A percentile compares a stretch with the other conserved stretches of the same genome.
phyloP scores from a whole-genome alignment of 306 rosid genomes.

The Luffa acutangula region DNA sequence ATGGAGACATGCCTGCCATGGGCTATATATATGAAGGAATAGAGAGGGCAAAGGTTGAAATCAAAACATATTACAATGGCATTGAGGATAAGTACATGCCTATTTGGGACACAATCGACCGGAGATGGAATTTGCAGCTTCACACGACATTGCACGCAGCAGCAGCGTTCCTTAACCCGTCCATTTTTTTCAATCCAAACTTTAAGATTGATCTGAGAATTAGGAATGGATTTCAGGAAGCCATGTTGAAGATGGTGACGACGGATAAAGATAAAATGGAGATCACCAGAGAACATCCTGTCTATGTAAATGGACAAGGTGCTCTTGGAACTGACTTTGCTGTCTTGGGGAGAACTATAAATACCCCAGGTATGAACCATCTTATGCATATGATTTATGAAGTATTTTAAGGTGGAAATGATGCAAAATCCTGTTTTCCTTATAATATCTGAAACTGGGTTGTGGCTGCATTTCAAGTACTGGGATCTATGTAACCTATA shows the following conservation, averaged over 20 bases:
- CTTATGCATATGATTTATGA: neutral
- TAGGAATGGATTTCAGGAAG: slow-evolving; percentile 63
- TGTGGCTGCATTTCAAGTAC: neutral
- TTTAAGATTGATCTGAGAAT: slow-evolving; percentile 39
- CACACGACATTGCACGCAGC: slow-evolving; percentile 55
- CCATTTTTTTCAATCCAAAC: slow-evolving; percentile 34
- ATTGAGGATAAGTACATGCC: slow-evolving; percentile 44
- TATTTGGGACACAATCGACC: slow-evolving; percentile 43
- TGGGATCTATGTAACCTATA: neutral
- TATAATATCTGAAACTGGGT: neutral
- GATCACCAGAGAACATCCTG: slow-evolving; percentile 48
- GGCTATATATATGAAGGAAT: slow-evolving; percentile 54
- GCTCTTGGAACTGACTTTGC: slow-evolving; percentile 69
- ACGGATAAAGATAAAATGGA: slow-evolving; percentile 38
- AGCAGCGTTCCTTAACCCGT: slow-evolving; percentile 69
- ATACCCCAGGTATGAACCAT: slow-evolving; percentile 47
- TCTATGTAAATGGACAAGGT: slow-evolving; percentile 51
- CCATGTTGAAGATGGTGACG: slow-evolving; percentile 39
- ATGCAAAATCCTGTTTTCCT: neutral
- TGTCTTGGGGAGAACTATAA: slow-evolving; percentile 50
- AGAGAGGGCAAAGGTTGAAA: slow-evolving; percentile 43
- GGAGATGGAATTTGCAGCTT: slow-evolving; percentile 54
- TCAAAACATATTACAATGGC: slow-evolving; percentile 45
- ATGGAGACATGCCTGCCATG: slow-evolving; percentile 70
- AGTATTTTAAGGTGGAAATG: neutral